Base-by-base conservation (phyloP, 1,284 basidiomycete genomes). In the Ceratobasidium sp. region DNA sequence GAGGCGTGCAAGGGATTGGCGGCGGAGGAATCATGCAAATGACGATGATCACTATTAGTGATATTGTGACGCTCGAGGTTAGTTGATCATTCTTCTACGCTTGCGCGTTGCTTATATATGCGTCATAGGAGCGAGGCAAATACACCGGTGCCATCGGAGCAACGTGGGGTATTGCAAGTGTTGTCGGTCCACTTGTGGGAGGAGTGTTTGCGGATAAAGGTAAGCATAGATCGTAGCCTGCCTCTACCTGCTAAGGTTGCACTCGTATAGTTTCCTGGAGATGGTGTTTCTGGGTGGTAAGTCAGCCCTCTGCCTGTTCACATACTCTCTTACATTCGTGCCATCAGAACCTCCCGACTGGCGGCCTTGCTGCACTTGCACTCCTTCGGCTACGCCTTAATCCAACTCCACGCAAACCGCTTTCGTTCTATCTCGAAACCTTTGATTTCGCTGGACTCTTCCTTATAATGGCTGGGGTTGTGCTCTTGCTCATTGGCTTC, bases 401-500 rank as follows among this genome's bases (percentile, higher is more conserved):
- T 67, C 93, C 93, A 0, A 82, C 82, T 44, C 83, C 84, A 78
- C 91, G 90, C 40, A 83, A 89, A 70, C 87, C 91, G 0, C 84
- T 93, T 70, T 86, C 85, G 15, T 85, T 94, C 80, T 91, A 95
- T 82, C 82, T 90, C 18, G 82, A 84, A 7, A 90, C 93, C 77
- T 95, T 97, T 81, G 95, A 97, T 84, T 94, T 94, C 80, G 55
- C 92, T 53, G 95, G 95, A 1, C 88, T 95, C 1, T 73, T 89
- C 44, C 87, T 95, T 46, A 88, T 98, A 76, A 90, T 97, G 72
- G 86, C 85, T 0, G 93, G 94, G 0, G 90, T 95, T 20, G 88
- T 95, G 5, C 91, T 92, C 73, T 83, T 98, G 20, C 88, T 98
- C 20, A 86, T 97, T 13, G 96, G 96, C 0, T 96, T 98, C 84